These are phyloP conservation scores for Effrenium voratum DNA, from an alignment of 73 alveolate genomes.

Conservation along the genomic window DNA sequence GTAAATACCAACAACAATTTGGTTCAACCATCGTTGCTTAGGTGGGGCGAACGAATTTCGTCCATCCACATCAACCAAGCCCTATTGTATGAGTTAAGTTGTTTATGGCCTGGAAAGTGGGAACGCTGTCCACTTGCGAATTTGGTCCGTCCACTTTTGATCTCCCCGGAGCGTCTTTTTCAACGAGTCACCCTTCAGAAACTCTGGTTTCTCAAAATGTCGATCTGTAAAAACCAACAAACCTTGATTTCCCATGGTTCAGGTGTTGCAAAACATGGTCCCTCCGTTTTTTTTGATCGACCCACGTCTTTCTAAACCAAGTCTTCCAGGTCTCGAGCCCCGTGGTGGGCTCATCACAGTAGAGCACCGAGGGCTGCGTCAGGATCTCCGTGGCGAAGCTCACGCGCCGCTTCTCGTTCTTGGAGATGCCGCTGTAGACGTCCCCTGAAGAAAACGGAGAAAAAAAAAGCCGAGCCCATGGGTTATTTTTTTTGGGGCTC, in stretches of 20 bases:
- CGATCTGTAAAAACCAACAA: neutral
- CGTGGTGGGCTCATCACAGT: slow-evolving; percentile 88
- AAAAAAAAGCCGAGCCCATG: neutral
- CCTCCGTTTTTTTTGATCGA: too few relatives aligned
- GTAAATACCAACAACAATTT: too few relatives aligned
- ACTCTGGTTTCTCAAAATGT: neutral
- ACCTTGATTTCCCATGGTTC: neutral
- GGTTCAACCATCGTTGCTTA: too few relatives aligned
- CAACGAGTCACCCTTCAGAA: neutral
- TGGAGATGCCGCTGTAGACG: slow-evolving; percentile 66
- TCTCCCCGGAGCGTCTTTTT: too few relatives aligned
- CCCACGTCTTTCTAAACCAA: neutral
- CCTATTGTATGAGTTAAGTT: too few relatives aligned
- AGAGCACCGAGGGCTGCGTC: slow-evolving; percentile 93
- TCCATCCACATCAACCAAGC: too few relatives aligned
- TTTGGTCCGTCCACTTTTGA: too few relatives aligned
- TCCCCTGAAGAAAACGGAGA: slow-evolving; percentile 20
- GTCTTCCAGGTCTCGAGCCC: slow-evolving; percentile 31
- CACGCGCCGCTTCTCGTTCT: slow-evolving; percentile 84
- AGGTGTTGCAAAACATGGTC: neutral
- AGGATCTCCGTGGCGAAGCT: slow-evolving; percentile 93
- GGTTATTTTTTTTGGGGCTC: neutral
- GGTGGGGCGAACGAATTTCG: too few relatives aligned
- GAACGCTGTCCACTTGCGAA: too few relatives aligned
- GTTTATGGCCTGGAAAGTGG: too few relatives aligned